Evolutionary conservation across 139 green algal genomes (phyloP).

Genomic region (Chlorokybus atmophyticus): DNA sequence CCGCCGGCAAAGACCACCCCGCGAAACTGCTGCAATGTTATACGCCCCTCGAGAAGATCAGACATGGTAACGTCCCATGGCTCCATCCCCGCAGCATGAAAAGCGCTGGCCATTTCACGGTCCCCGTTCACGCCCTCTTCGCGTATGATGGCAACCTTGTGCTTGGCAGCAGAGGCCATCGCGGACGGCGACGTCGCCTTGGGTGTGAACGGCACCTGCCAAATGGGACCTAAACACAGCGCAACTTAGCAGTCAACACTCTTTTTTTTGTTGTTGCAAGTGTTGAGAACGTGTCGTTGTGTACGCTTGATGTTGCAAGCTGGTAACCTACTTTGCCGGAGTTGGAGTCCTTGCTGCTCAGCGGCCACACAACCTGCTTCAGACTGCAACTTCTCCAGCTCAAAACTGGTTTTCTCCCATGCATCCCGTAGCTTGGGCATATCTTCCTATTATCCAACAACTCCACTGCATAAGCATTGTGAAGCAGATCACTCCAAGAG

Average conservation of each 20-base stretch:
- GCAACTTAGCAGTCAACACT: too few species aligned
- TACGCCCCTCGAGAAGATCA: conserved; percentile 71
- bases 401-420: conserved; percentile 91
- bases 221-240: background rate
- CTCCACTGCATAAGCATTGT: too few species aligned
- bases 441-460: conserved; percentile 7
- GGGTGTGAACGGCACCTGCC: conserved; percentile 47
- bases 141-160: conserved; percentile 73
- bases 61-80: conserved; percentile 96
- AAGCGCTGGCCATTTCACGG: conserved; percentile 86
- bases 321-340: background rate
- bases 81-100: conserved; percentile 65
- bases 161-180: conserved; percentile 45
- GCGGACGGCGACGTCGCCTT: conserved; percentile 49
- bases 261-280: background rate
- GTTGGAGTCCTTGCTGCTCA: conserved; percentile 36
- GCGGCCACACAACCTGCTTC: conserved; percentile 61
- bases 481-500: too few species aligned
- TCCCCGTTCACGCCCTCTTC: conserved; percentile 97
- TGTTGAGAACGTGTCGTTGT: too few species aligned
- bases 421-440: conserved; percentile 54
- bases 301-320: too few species aligned
- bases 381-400: conserved; percentile 71
- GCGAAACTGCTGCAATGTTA: conserved; percentile 63
- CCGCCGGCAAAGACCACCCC: conserved; percentile 43